Percentiles rank a stretch among this genome's conserved stretches.
phyloP scores from a whole-genome alignment of 2,329 filamentous ascomycete species.

The Xylariaceae sp. region DNA sequence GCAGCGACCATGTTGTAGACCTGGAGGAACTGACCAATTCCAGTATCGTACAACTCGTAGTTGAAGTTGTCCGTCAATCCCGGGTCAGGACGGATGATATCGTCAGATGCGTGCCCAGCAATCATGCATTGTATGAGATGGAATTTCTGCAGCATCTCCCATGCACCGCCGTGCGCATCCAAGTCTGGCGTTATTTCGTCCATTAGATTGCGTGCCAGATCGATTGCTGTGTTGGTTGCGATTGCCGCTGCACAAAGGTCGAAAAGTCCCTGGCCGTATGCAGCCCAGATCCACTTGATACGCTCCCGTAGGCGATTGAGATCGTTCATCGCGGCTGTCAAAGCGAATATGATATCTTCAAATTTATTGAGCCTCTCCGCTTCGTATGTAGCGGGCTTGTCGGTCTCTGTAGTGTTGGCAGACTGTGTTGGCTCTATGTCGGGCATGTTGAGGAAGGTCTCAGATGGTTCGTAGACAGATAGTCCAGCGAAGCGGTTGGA shows the following conservation, averaged over 20 bases:
- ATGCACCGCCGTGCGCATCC: conserved; percentile 19
- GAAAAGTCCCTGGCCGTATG: conserved; percentile 21
- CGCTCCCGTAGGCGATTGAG: conserved; percentile 25
- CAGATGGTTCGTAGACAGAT: conserved; percentile 35
- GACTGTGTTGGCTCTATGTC: conserved; percentile 21
- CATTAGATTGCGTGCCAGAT: conserved; percentile 31
- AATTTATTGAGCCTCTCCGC: conserved; percentile 23
- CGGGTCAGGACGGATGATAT: conserved; percentile 1
- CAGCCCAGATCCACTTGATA: conserved; percentile 30
- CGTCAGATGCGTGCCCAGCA: conserved; percentile 13
- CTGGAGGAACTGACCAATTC: conserved; percentile 18
- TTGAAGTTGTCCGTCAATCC: conserved; percentile 15
- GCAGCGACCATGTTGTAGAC: conserved; percentile 13
- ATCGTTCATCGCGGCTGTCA: conserved; percentile 27
- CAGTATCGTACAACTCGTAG: conserved; percentile 26
- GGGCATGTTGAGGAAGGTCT: conserved; percentile 33
- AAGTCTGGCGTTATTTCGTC: conserved; percentile 27
- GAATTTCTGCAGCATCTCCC: conserved; percentile 17
- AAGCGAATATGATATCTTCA: conserved; percentile 28
- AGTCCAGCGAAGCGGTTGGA: conserved; percentile 34
- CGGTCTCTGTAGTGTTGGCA: conserved; percentile 6
- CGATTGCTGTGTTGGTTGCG: conserved; percentile 35
- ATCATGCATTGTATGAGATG: conserved; percentile 9
- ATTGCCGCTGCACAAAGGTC: conserved; percentile 32
- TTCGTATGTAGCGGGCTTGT: conserved; percentile 27